Evolutionary conservation across 2,329 filamentous ascomycete species (phyloP).

Genomic region (Pseudogymnoascus sp.): DNA sequence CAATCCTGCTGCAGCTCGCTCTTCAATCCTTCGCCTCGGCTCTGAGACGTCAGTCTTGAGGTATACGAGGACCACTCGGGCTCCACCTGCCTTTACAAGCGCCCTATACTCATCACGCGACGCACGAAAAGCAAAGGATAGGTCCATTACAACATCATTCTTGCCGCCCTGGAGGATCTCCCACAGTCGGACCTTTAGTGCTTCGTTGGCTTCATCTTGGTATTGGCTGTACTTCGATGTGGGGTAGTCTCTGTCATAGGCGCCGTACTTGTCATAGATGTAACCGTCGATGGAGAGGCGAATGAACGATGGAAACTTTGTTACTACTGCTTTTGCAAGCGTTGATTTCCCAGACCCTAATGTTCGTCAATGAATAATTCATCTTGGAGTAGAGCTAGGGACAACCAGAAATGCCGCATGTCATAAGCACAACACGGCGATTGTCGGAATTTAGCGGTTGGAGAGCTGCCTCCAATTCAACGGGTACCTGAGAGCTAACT

Average conservation of each 20-base stretch:
- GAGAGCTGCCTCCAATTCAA: neutral
- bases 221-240: neutral
- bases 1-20: neutral
- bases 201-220: neutral
- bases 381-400: neutral
- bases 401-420: neutral
- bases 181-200: neutral
- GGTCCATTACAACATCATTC: neutral
- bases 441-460: neutral
- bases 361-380: neutral
- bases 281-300: conserved; percentile 7
- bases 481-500: neutral
- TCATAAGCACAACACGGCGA: neutral
- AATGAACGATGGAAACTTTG: neutral
- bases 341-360: neutral
- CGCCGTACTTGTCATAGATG: neutral
- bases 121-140: neutral
- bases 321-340: neutral
- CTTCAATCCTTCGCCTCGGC: neutral
- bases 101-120: neutral
- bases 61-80: neutral
- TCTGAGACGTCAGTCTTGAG: neutral
- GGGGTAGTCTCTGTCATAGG: neutral
- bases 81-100: neutral
- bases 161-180: neutral